Conservation (phyloP, 768 basidiomycete species). For the Tephrocybe rancida region DNA sequence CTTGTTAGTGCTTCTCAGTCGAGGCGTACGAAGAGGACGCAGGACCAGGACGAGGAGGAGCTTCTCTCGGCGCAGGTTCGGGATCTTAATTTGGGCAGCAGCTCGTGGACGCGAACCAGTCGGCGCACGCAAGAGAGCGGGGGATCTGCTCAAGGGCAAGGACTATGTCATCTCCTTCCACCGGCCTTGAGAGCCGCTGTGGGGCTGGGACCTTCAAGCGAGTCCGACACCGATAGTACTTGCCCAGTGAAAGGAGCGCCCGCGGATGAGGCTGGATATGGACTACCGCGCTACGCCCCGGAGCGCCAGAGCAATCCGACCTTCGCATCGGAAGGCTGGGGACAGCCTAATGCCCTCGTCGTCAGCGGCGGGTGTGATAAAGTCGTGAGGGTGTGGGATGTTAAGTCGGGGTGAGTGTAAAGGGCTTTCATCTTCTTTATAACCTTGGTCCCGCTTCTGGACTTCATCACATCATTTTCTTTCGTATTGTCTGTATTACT, state of each 20-base stretch:
- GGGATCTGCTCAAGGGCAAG: background rate
- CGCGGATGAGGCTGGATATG: background rate
- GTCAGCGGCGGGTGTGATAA: constrained; percentile 96
- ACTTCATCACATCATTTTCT: too few species aligned
- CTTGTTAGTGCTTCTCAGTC: constrained; percentile 8
- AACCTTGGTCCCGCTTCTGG: background rate
- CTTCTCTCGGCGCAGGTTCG: background rate
- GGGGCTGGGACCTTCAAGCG: constrained; percentile 34
- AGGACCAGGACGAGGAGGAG: too few species aligned
- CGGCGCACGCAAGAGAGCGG: background rate
- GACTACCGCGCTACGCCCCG: constrained; percentile 14
- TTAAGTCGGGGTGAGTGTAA: constrained; percentile 74
- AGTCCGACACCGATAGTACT: background rate
- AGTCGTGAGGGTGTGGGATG: constrained; percentile 90
- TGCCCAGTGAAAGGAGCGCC: background rate
- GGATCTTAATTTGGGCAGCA: background rate
- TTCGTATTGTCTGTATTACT: background rate
- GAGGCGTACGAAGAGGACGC: background rate
- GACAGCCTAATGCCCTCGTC: constrained; percentile 78
- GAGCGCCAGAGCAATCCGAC: constrained; percentile 53
- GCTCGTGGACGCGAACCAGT: background rate
- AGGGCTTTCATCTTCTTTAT: background rate
- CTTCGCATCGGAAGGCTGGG: constrained; percentile 84
- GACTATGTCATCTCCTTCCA: constrained; percentile 31
- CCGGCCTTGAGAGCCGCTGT: constrained; percentile 49